Conservation (phyloP, 2,329 filamentous ascomycete genomes). For the Metarhizium rileyi region DNA sequence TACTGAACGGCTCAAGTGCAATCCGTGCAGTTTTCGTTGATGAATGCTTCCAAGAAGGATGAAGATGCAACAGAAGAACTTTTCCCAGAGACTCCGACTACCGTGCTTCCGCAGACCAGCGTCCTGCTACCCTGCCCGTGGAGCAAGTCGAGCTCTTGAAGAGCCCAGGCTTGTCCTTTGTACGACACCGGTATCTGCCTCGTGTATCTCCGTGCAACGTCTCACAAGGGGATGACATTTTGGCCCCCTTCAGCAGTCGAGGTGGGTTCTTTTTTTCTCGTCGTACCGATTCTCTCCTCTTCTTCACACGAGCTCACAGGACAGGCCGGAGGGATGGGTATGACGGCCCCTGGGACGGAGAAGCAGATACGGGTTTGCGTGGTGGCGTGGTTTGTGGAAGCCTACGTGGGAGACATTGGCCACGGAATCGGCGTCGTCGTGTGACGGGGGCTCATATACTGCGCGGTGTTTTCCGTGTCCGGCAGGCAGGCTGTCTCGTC, state of each 20-base stretch:
- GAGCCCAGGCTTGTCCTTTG: no score
- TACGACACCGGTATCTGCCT: not conserved
- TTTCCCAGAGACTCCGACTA: no score
- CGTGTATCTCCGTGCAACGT: not conserved
- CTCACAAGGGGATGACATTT: not conserved
- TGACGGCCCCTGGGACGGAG: not conserved
- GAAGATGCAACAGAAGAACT: no score
- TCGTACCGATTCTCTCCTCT: not conserved
- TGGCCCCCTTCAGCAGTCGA: no score
- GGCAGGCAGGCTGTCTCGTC: not conserved
- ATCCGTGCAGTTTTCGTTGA: no score
- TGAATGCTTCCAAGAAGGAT: no score
- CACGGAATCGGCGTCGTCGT: no score
- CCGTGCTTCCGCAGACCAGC: no score
- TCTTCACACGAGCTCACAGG: conserved; percentile 7
- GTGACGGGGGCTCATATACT: not conserved
- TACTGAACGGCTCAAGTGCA: no score
- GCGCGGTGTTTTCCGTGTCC: not conserved
- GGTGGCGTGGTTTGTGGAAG: not conserved
- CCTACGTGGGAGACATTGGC: not conserved
- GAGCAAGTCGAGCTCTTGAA: no score
- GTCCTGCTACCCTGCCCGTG: no score
- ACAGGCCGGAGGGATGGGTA: not conserved
- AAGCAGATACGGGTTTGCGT: not conserved
- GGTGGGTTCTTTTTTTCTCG: no score